phyloP scores from a whole-genome alignment of 495 filamentous ascomycete genomes.

The Neurospora terricola region DNA sequence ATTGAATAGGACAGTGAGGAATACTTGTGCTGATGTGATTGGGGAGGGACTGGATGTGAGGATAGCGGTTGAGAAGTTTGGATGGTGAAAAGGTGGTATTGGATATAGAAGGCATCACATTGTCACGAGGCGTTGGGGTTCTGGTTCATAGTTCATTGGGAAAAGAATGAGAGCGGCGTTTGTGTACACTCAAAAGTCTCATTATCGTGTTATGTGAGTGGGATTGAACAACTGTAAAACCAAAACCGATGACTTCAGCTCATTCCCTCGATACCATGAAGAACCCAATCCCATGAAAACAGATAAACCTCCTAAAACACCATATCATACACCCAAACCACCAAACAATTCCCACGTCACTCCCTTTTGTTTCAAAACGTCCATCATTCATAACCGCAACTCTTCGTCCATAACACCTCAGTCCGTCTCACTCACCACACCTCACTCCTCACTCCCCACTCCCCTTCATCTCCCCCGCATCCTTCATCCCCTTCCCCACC shows the following conservation, averaged over 20 bases:
- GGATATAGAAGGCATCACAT: not conserved
- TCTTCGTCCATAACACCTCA: too few species aligned
- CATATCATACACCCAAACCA: not conserved
- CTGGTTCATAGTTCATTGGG: not conserved
- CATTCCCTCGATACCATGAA: too few species aligned
- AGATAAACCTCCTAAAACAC: not conserved
- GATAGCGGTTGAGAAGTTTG: conserved; percentile 41
- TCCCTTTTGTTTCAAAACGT: too few species aligned
- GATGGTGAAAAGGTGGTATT: conserved; percentile 25
- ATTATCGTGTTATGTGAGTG: not conserved
- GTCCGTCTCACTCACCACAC: not conserved
- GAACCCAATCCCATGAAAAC: too few species aligned
- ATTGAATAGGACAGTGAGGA: conserved; percentile 41
- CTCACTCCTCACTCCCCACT: not conserved
- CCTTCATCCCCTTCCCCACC: conserved; percentile 49
- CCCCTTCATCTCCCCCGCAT: conserved; percentile 50
- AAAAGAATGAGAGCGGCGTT: not conserved
- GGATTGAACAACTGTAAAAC: not conserved
- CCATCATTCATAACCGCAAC: too few species aligned
- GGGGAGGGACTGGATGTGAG: conserved; percentile 27
- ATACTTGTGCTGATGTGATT: conserved; percentile 39
- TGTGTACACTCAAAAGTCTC: not conserved
- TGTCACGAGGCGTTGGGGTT: not conserved
- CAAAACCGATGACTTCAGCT: not conserved
- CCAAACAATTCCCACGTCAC: too few species aligned